Conservation (phyloP, 164 flowering plant genomes). For the Vitis rupestris region DNA sequence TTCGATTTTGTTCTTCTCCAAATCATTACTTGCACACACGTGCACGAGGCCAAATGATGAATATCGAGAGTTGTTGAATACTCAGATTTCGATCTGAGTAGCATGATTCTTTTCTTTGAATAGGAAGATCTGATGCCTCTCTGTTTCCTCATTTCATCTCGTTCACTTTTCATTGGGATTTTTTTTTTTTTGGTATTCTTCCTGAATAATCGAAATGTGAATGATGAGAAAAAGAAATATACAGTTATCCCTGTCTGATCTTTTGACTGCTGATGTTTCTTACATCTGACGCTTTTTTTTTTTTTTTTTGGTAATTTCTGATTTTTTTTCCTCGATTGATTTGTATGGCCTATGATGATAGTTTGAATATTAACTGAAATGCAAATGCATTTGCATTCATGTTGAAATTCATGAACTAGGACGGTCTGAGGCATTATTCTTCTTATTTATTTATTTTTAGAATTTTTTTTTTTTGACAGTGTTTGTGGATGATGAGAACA, state of each 20-base stretch:
- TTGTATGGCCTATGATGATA: constrained; percentile 21
- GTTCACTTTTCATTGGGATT: too few species aligned
- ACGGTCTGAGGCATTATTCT: constrained; percentile 37
- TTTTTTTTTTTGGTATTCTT: too few species aligned
- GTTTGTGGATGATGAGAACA: constrained; percentile 29
- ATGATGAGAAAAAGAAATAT: constrained; percentile 15
- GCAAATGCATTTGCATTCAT: background rate
- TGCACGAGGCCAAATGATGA: constrained; percentile 25
- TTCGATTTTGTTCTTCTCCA: too few species aligned
- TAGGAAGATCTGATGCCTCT: constrained; percentile 47
- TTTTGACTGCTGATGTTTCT: constrained; percentile 7
- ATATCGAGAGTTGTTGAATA: constrained; percentile 12
- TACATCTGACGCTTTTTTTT: constrained; percentile 11
- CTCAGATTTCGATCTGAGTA: constrained; percentile 12
- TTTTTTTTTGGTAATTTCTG: background rate
- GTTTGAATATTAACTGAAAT: constrained; percentile 4
- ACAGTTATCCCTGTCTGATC: constrained; percentile 31
- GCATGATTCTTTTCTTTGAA: constrained; percentile 23
- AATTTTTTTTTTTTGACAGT: background rate
- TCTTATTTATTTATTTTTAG: background rate
- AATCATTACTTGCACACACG: too few species aligned
- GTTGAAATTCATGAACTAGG: constrained; percentile 38
- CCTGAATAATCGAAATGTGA: constrained; percentile 1
- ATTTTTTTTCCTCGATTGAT: background rate
- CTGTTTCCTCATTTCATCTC: background rate